These are phyloP conservation scores for Choanephora cucurbitarum DNA, from an alignment of 371 early-diverging fungal genomes.

Conservation along the genomic window DNA sequence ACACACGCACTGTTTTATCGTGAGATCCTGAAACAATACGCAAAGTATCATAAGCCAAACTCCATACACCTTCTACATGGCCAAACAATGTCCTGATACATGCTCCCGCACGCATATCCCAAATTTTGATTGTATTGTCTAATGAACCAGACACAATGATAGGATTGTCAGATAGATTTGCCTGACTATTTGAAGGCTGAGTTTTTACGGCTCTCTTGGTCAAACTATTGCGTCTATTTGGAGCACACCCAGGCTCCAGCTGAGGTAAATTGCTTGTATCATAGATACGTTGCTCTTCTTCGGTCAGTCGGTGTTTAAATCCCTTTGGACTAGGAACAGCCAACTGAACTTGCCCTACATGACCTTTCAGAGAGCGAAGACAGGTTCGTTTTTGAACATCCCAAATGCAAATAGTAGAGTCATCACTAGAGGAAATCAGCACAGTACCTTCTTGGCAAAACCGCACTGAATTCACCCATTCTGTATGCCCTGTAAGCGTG, in stretches of 20 bases:
- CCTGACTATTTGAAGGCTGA: neutral
- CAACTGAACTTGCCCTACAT: constrained; percentile 80
- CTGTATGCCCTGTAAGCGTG: constrained; percentile 80
- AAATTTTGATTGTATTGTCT: constrained; percentile 90
- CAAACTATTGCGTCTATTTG: neutral
- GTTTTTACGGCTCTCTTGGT: neutral
- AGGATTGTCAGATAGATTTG: constrained; percentile 33
- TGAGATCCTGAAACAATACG: constrained; percentile 90
- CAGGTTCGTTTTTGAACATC: constrained; percentile 75
- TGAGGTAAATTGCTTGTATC: neutral
- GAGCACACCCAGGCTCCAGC: constrained; percentile 9
- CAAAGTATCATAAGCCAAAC: constrained; percentile 84
- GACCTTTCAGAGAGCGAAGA: constrained; percentile 70
- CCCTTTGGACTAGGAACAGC: constrained; percentile 51
- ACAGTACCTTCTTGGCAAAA: constrained; percentile 63
- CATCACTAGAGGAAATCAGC: constrained; percentile 83
- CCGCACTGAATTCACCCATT: constrained; percentile 87
- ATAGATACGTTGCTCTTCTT: constrained; percentile 13
- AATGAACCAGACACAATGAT: constrained; percentile 82
- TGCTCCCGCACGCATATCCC: constrained; percentile 79
- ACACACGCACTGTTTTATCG: constrained; percentile 89
- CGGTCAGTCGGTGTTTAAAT: constrained; percentile 40
- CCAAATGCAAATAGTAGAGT: constrained; percentile 83
- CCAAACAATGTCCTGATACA: constrained; percentile 87
- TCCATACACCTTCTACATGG: constrained; percentile 92